Conservation (phyloP, 768 basidiomycete genomes). For the Phylloporus rhodoxanthus region DNA sequence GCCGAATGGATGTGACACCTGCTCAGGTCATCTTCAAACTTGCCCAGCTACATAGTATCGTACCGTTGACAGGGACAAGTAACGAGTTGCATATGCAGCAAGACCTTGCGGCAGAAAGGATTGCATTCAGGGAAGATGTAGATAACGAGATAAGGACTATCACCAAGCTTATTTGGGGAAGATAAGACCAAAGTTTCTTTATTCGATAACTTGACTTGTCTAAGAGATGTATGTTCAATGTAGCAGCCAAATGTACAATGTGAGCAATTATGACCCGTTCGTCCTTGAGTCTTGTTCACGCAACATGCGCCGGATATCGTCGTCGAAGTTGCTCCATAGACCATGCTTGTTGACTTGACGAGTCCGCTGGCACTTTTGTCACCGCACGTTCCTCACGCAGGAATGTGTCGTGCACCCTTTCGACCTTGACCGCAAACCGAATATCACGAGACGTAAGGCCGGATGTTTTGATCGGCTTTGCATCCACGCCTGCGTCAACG, state of each 20-base stretch:
- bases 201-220: neutral
- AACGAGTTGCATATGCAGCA: slow-evolving; percentile 62
- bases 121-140: slow-evolving; percentile 32
- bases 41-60: slow-evolving; percentile 59
- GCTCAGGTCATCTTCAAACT: slow-evolving; percentile 66
- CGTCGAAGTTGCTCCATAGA: slow-evolving; percentile 23
- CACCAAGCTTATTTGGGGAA: slow-evolving; percentile 28
- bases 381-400: slow-evolving; percentile 18
- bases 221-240: slow-evolving; percentile 2
- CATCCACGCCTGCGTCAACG: slow-evolving; percentile 6
- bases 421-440: slow-evolving; percentile 42
- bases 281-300: neutral
- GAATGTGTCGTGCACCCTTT: slow-evolving; percentile 29
- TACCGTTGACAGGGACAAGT: slow-evolving; percentile 73
- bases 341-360: slow-evolving; percentile 11
- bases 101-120: slow-evolving; percentile 43
- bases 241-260: neutral
- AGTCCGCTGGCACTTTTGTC: slow-evolving; percentile 16
- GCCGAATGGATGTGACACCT: slow-evolving; percentile 46
- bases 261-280: neutral
- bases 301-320: slow-evolving; percentile 13
- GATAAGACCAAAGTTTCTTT: slow-evolving; percentile 1
- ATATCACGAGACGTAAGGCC: slow-evolving; percentile 49
- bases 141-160: slow-evolving; percentile 21
- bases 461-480: slow-evolving; percentile 21